Conservation (phyloP, 1,284 basidiomycete genomes). For the Leccinum huronense region DNA sequence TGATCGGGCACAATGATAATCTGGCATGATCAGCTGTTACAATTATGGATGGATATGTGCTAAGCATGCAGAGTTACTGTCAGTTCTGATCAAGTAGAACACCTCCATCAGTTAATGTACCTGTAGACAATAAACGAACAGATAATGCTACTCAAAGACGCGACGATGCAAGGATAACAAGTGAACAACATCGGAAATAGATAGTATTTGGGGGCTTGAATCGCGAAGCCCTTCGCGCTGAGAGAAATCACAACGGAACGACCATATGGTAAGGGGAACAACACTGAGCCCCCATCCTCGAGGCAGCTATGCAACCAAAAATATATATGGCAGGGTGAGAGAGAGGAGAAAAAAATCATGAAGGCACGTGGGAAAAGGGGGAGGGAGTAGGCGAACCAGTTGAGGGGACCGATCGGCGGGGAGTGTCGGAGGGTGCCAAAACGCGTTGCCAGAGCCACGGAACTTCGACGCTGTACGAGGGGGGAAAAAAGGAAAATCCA, state of each 20-base stretch:
- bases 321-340: constrained; percentile 33
- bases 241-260: not conserved
- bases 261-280: not conserved
- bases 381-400: not conserved
- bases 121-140: not conserved
- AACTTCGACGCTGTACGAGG: no score
- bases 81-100: no score
- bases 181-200: constrained; percentile 8
- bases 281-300: constrained; percentile 8
- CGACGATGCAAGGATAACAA: not conserved
- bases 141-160: not conserved
- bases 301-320: constrained; percentile 29
- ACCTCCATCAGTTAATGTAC: no score
- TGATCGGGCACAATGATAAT: no score
- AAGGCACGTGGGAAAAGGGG: not conserved
- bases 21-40: no score
- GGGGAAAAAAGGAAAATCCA: no score
- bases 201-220: constrained; percentile 35
- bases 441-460: constrained; percentile 23
- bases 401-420: no score
- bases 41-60: no score
- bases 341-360: constrained; percentile 11
- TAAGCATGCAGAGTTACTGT: no score
- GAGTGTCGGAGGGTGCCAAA: no score
- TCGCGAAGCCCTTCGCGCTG: not conserved